Base-by-base conservation (phyloP, 1,284 basidiomycete genomes). In the Rhodotorula sp. region DNA sequence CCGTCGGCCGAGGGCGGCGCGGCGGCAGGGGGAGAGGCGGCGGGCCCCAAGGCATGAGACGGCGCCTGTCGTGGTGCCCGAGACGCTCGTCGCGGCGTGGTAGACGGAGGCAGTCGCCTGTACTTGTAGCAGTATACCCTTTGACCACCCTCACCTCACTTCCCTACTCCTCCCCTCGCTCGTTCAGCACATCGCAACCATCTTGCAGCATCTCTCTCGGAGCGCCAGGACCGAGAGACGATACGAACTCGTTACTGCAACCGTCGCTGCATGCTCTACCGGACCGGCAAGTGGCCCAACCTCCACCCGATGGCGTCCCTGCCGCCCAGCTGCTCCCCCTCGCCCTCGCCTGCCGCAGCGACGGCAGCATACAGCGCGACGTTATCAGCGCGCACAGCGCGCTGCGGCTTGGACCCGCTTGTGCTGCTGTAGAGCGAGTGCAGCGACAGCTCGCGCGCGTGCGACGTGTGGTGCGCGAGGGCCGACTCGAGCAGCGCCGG, bases 321-420 rank as follows among this genome's bases (percentile, higher is more conserved):
- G 0, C 50, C 53, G 4, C 42, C 7, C 14, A 57, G 54, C 21
- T 25, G 7, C 45, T 71, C 67, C 0, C 64, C 73, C 54, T 68
- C 72, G 2, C 60, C 68, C 45, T 74, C 72, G 1, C 66, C 69
- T 17, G 69, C 72, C 5, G 69, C 73, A 8, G 64, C 70, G 0
- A 55, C 49, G 3, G 56, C 64, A 7, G 54, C n/a, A 9, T 68
- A 59, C 4, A 68, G 50, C 50, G 42, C 66, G 21, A 60, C 65
- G 21, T 57, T 23, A 1, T 45, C 54, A 7, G 61, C 62, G 7
- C 23, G n/a, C 21, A 65, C 44, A 10, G 58, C 55, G 7, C 57
- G 61, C 25, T 46, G 59, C 14, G 70, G 70, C 45, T 71, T 71
- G 42, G 54, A n/a, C 21, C 66, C 63, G 45, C 48, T 48, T 19